Base-by-base conservation (phyloP, 176 grass and related monocot genomes). In the Phoenix dactylifera region DNA sequence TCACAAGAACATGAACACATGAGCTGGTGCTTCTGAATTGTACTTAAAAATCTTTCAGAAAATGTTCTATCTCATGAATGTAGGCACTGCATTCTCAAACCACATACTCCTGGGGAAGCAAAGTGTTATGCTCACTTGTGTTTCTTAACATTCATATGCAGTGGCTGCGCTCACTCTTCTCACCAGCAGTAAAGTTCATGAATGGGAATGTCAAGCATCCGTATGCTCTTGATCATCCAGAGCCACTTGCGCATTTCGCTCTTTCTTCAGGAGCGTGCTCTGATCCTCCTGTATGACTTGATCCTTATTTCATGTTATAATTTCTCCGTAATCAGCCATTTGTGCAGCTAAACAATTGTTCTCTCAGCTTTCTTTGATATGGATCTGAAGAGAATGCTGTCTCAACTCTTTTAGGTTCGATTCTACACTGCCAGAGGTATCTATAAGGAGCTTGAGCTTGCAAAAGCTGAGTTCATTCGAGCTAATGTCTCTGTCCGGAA, bases 261-360 rank as follows among this genome's bases (percentile, higher is more conserved):
- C 85, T 98, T 86, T 93, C 78, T 23, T 89, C 85, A 0, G 94
- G 94, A 76, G 71, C 94, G 59, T 85, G 76, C 57, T 98, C 94
- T 16, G 94, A 98, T 50, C 94, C 94, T 83, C 77, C 82, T 29
- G 94, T 98, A 83, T 72, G 80, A 32, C 32, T 44, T 30, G 30
- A 54, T 30, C 4, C 44, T 49, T 65, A 44, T 44, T 44, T 10
- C 35, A 12, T 44, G 3, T 44, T 9, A 44, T 12, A 44, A 12
- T 44, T 44, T 44, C 35, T 44, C 9, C 9, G 6, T 6, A 5
- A 0, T 28, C 26, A 28, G 0, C 26, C 4, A 28, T 23, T 24
- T 24, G 52, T 70, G 48, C 22, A 1, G 49, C 19, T 5, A 54
- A n/a, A 54, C 16, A 55, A 22, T 55, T 55, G 9, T 22, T 19